Conservation (phyloP, 345 rosid species). For the Nephelium lappaceum region DNA sequence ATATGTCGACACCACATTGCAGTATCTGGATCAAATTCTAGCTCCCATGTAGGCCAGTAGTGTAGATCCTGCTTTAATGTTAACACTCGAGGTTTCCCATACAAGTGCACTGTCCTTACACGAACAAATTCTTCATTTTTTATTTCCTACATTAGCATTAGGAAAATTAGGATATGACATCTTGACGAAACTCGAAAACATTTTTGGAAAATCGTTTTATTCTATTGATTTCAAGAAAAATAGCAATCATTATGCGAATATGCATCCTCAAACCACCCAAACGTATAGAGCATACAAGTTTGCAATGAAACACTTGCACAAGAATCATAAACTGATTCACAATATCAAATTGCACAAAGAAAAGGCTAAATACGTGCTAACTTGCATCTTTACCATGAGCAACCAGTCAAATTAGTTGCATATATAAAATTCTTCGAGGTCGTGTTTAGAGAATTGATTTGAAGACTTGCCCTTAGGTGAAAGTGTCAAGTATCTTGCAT, state of each 20-base stretch:
- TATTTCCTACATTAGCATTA: conserved; percentile 53
- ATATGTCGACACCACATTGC: conserved; percentile 71
- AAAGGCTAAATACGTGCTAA: too few relatives aligned
- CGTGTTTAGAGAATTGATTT: too few relatives aligned
- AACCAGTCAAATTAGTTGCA: too few relatives aligned
- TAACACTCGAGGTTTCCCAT: conserved; percentile 87
- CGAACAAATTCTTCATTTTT: conserved; percentile 88
- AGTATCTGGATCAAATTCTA: conserved; percentile 72
- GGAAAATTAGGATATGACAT: neutral
- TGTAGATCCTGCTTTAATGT: conserved; percentile 94
- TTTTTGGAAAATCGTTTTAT: neutral
- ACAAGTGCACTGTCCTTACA: conserved; percentile 75
- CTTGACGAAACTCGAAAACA: neutral
- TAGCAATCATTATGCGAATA: too few relatives aligned
- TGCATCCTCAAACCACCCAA: too few relatives aligned
- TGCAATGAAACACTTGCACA: too few relatives aligned
- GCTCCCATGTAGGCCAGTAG: conserved; percentile 96
- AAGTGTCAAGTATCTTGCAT: neutral
- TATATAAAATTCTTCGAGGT: too few relatives aligned
- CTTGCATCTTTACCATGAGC: too few relatives aligned
- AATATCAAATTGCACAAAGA: too few relatives aligned
- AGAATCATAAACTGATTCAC: too few relatives aligned
- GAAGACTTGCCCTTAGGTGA: neutral
- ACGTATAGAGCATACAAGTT: too few relatives aligned
- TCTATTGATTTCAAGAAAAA: neutral